phyloP scores from a whole-genome alignment of 176 grass and related monocot species.

The Pontederia paniculata region DNA sequence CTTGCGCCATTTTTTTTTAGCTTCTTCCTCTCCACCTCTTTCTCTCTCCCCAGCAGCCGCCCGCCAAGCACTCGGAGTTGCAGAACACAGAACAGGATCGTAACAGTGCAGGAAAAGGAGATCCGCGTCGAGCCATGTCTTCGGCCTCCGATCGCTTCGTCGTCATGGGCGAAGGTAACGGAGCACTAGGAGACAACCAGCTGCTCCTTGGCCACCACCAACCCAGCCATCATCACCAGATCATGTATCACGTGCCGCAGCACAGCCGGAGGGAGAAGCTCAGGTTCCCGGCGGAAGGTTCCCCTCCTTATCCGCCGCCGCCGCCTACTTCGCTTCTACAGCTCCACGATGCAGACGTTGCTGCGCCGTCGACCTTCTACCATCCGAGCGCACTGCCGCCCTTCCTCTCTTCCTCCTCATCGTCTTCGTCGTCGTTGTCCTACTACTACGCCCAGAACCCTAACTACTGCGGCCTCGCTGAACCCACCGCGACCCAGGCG shows the following conservation, averaged over 20 bases:
- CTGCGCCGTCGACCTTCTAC: not conserved
- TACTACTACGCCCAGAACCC: not conserved
- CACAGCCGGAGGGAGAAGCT: conserved; percentile 99
- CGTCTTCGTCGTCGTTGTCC: not conserved
- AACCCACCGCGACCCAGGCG: not conserved
- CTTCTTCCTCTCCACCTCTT: too few relatives aligned
- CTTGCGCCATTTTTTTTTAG: too few relatives aligned
- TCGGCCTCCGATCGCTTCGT: not conserved
- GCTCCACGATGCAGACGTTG: conserved; percentile 8
- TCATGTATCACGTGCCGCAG: conserved; percentile 75
- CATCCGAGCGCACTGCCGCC: not conserved
- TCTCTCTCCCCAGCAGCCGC: too few relatives aligned
- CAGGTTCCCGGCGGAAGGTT: conserved; percentile 38
- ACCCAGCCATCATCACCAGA: not conserved
- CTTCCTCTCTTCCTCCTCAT: conserved; percentile 1
- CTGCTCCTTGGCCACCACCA: not conserved
- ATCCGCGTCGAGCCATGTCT: not conserved
- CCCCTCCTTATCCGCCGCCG: conserved; percentile 12
- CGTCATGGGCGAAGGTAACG: not conserved
- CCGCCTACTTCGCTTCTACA: conserved; percentile 2
- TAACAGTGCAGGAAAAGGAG: too few relatives aligned
- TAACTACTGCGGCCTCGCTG: not conserved
- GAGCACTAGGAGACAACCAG: not conserved
- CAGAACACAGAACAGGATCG: too few relatives aligned
- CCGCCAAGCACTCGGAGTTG: too few relatives aligned